Evolutionary conservation across 2,329 filamentous ascomycete species (phyloP).

Genomic region (Xylariaceae sp.): DNA sequence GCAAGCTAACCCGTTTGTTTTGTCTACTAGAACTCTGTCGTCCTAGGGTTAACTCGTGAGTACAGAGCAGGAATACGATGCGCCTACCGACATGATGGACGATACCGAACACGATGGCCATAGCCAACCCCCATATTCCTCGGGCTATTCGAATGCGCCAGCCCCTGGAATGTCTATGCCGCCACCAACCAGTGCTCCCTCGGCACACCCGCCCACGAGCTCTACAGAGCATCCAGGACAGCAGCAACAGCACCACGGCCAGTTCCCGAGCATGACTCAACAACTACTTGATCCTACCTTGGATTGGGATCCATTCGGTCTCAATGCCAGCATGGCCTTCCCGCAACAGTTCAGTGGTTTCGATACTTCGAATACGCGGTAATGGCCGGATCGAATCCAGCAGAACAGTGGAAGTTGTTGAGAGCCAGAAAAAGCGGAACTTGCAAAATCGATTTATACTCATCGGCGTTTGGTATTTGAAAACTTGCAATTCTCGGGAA

Average conservation of each 20-base stretch:
- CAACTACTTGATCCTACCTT: constrained; percentile 72
- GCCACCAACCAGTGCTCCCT: constrained; percentile 34
- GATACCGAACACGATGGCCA: constrained; percentile 70
- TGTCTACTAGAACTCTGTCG: constrained; percentile 57
- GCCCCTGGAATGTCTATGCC: constrained; percentile 40
- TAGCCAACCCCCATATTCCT: constrained; percentile 63
- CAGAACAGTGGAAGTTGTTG: too few relatives aligned
- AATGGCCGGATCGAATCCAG: not conserved
- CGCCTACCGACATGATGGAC: constrained; percentile 83
- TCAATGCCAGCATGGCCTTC: constrained; percentile 94
- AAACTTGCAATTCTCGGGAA: too few relatives aligned
- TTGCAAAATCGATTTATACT: too few relatives aligned
- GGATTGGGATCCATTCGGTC: constrained; percentile 88
- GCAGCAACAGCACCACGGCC: too few relatives aligned
- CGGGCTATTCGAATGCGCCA: constrained; percentile 44
- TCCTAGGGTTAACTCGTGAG: constrained; percentile 64
- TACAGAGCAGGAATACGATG: constrained; percentile 96
- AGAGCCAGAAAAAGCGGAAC: too few relatives aligned
- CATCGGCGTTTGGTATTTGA: too few relatives aligned
- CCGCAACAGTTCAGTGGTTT: constrained; percentile 73
- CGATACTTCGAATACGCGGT: constrained; percentile 55
- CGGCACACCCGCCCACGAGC: constrained; percentile 36
- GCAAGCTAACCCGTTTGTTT: constrained; percentile 65
- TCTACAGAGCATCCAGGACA: constrained; percentile 12
- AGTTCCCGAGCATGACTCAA: constrained; percentile 49